Percentiles rank a stretch among this genome's conserved stretches.
Conservation (phyloP, 164 flowering plant genomes). For the Aristolochia contorta region DNA sequence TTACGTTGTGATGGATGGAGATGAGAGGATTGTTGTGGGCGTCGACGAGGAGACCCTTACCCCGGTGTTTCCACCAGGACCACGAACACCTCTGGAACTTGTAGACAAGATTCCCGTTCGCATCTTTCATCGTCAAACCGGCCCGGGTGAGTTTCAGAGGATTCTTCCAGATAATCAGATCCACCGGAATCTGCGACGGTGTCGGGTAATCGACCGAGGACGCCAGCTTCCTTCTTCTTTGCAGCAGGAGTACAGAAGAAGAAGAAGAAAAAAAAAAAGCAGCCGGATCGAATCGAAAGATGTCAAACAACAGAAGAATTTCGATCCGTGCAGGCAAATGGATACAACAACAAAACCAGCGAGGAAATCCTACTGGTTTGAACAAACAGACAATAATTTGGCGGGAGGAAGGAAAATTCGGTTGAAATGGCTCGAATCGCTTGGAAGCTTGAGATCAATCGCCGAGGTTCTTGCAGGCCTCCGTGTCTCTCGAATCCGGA, state of each 20-base stretch:
- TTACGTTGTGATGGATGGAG: conserved; percentile 20
- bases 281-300: background rate
- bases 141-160: conserved; percentile 17
- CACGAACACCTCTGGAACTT: conserved; percentile 8
- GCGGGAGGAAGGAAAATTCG: too few relatives aligned
- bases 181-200: conserved; percentile 29
- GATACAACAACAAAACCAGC: too few relatives aligned
- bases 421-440: too few relatives aligned
- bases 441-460: too few relatives aligned
- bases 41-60: conserved; percentile 22
- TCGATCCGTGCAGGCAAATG: too few relatives aligned
- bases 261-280: too few relatives aligned
- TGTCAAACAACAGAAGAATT: background rate
- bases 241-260: background rate
- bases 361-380: too few relatives aligned
- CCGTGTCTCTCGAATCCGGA: too few relatives aligned
- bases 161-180: conserved; percentile 35
- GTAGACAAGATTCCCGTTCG: conserved; percentile 34
- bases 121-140: conserved; percentile 27
- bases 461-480: too few relatives aligned
- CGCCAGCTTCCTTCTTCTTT: background rate
- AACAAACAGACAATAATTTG: too few relatives aligned
- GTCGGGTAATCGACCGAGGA: conserved; percentile 2
- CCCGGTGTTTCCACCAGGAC: conserved; percentile 5
- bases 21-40: conserved; percentile 27